Conservation (phyloP, 1,284 basidiomycete genomes). For the Anthracocystis setariae region DNA sequence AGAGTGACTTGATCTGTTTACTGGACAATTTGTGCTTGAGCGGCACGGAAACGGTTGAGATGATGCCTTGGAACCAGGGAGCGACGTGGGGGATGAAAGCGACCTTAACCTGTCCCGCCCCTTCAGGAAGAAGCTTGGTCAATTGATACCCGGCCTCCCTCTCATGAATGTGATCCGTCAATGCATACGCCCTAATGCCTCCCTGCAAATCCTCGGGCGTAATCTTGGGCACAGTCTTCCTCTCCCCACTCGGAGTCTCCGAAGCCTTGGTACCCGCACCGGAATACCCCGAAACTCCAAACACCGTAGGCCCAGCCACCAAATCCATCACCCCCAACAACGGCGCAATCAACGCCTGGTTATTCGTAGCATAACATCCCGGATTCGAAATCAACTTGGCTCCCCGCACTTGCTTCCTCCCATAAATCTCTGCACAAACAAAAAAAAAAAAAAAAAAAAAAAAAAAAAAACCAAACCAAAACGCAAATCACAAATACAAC, state of each 20-base stretch:
- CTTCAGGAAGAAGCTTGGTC: conserved; percentile 71
- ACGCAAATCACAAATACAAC: no score
- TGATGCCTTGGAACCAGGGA: conserved; percentile 96
- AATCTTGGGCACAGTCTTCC: conserved; percentile 81
- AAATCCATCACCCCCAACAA: conserved; percentile 74
- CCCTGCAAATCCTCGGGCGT: conserved; percentile 78
- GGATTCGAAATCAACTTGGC: conserved; percentile 93
- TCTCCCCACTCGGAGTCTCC: conserved; percentile 34
- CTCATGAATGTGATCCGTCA: conserved; percentile 99
- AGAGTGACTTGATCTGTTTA: conserved; percentile 78
- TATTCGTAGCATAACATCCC: conserved; percentile 94
- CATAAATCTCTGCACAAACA: conserved; percentile 80
- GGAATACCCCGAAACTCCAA: conserved; percentile 92
- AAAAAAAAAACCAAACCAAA: no score
- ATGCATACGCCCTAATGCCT: conserved; percentile 82
- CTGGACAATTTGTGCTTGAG: conserved; percentile 76
- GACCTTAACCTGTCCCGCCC: conserved; percentile 72
- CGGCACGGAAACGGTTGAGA: conserved; percentile 85
- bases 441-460: background rate
- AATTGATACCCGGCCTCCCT: conserved; percentile 89
- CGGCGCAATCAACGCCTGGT: conserved; percentile 90
- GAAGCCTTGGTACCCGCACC: conserved; percentile 86
- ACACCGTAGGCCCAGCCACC: conserved; percentile 74
- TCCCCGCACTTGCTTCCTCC: conserved; percentile 75
- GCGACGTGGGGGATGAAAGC: conserved; percentile 89